A percentile compares a stretch with the other conserved stretches of the same genome.
Evolutionary conservation across 2,329 filamentous ascomycete genomes (phyloP).

Genomic region (Penicillium brasilianum): DNA sequence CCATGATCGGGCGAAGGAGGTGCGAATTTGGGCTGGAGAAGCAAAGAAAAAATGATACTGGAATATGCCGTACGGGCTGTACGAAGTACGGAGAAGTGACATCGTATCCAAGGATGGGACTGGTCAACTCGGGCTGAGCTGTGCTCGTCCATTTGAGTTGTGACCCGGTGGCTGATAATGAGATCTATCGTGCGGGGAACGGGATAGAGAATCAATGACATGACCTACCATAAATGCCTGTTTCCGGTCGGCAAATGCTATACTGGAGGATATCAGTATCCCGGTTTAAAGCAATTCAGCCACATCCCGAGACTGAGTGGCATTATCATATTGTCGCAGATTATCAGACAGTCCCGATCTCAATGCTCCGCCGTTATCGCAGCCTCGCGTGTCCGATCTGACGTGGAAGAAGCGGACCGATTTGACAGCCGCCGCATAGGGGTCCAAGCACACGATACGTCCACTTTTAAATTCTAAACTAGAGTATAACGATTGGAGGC

Average conservation of each 20-base stretch:
- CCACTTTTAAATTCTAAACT: not conserved
- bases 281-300: not conserved
- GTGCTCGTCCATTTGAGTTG: conserved; percentile 30
- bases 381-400: not conserved
- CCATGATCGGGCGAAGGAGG: conserved; percentile 73
- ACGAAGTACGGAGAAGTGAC: not conserved
- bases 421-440: not conserved
- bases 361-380: not conserved
- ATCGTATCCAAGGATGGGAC: not conserved
- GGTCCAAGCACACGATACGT: conserved; percentile 12
- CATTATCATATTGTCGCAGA: no score
- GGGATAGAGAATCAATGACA: not conserved
- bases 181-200: not conserved
- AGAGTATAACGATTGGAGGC: not conserved
- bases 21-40: conserved; percentile 72
- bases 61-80: not conserved
- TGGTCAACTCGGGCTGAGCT: conserved; percentile 29
- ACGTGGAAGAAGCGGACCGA: not conserved
- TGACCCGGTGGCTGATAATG: not conserved
- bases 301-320: no score
- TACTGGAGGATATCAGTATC: not conserved
- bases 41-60: conserved; percentile 54
- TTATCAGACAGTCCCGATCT: not conserved
- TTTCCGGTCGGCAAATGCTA: not conserved
- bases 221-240: not conserved